phyloP scores from a whole-genome alignment of 2,329 filamentous ascomycete species.

The Talaromyces sp. region DNA sequence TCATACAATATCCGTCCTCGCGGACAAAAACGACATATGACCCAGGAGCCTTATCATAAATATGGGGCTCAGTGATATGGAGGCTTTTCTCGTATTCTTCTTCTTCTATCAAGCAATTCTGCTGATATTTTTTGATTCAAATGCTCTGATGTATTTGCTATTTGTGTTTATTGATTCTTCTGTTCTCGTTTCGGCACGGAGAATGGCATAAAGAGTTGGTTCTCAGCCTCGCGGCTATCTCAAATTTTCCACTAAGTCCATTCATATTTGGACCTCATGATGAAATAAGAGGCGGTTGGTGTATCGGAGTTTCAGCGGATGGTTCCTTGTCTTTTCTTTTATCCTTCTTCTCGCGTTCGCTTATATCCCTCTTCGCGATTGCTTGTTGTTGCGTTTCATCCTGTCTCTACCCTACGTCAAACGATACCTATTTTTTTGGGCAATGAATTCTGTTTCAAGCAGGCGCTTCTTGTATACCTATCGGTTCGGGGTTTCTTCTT shows the following conservation, averaged over 20 bases:
- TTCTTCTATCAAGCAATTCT: neutral
- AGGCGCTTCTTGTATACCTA: neutral
- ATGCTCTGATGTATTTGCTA: constrained; percentile 15
- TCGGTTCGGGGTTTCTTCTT: neutral
- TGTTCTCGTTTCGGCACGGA: constrained; percentile 22
- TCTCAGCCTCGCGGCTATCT: constrained; percentile 26
- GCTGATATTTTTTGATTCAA: constrained; percentile 5
- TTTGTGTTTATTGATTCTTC: constrained; percentile 14
- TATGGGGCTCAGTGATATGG: neutral
- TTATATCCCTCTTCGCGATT: constrained; percentile 3
- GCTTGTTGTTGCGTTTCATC: constrained; percentile 3
- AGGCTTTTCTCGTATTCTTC: constrained; percentile 11
- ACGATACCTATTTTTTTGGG: neutral
- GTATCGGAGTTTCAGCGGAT: constrained; percentile 24
- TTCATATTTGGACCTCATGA: constrained; percentile 10
- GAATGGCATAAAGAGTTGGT: constrained; percentile 27
- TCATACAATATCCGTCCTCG: constrained; percentile 29
- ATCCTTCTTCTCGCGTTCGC: neutral
- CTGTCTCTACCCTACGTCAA: neutral
- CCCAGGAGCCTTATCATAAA: neutral
- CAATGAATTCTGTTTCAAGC: neutral
- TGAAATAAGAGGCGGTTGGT: constrained; percentile 25
- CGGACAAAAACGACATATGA: constrained; percentile 28
- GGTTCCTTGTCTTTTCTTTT: neutral
- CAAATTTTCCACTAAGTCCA: constrained; percentile 17